Conservation (phyloP, 257 asterid genomes). For the Coffea eugenioides region DNA sequence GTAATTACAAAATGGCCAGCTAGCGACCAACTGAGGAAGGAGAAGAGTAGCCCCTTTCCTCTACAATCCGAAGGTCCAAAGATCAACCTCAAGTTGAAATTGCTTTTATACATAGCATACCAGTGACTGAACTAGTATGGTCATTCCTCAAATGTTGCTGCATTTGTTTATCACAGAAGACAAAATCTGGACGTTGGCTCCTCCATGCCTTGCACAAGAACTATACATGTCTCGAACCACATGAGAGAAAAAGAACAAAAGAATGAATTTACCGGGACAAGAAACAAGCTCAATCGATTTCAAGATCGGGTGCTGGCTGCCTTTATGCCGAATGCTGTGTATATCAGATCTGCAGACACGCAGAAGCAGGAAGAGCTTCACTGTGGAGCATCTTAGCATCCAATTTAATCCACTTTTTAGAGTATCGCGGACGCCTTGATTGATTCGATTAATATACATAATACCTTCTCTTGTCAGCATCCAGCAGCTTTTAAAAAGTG, state of each 20-base stretch:
- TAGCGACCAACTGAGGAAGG: not conserved
- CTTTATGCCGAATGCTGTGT: conserved; percentile 2
- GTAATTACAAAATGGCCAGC: conserved; percentile 10
- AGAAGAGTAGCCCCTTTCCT: not conserved
- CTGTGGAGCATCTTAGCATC: not conserved
- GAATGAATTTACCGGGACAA: conserved; percentile 1
- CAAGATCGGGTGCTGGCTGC: not conserved
- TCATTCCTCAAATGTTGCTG: conserved; percentile 7
- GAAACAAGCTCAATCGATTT: conserved; percentile 10
- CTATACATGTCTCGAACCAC: conserved; percentile 1
- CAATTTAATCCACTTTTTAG: conserved; percentile 1
- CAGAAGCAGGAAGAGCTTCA: conserved; percentile 14
- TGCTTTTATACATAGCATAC: conserved; percentile 1
- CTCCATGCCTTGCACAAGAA: not conserved
- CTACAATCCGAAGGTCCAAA: not conserved
- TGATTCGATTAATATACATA: not conserved
- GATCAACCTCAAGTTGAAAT: not conserved
- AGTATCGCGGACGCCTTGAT: conserved; percentile 7
- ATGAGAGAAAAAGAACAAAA: not conserved
- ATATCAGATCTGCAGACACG: conserved; percentile 1
- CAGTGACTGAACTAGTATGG: conserved; percentile 9
- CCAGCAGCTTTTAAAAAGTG: conserved; percentile 91
- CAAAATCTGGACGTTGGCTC: conserved; percentile 1
- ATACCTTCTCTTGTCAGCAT: conserved; percentile 37
- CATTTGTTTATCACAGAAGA: not conserved